phyloP scores from a whole-genome alignment of 1,139 yeast species.

The Hemisphaericaspora lyxosophila region DNA sequence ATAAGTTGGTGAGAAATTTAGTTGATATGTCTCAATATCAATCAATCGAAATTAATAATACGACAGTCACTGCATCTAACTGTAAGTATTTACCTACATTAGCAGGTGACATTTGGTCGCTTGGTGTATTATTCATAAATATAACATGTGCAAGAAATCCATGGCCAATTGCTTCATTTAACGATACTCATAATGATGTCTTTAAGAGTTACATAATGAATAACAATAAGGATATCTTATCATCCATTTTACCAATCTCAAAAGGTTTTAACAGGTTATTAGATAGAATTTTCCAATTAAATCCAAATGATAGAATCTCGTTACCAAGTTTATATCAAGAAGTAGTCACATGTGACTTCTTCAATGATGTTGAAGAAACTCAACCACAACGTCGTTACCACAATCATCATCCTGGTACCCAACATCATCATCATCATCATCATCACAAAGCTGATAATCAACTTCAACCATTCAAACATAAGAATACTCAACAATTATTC shows the following conservation, averaged over 20 bases:
- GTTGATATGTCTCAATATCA: slow-evolving; percentile 33
- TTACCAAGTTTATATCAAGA: slow-evolving; percentile 47
- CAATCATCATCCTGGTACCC: slow-evolving; percentile 5
- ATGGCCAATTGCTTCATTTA: slow-evolving; percentile 77
- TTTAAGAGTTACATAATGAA: slow-evolving; percentile 46
- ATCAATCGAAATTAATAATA: slow-evolving; percentile 18
- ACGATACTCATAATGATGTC: slow-evolving; percentile 50
- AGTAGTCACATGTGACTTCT: slow-evolving; percentile 41
- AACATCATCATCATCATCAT: slow-evolving; percentile 3
- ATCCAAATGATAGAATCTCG: slow-evolving; percentile 64
- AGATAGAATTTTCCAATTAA: slow-evolving; percentile 52
- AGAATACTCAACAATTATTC: slow-evolving; percentile 16
- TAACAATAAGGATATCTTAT: slow-evolving; percentile 28
- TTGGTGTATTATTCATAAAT: slow-evolving; percentile 79
- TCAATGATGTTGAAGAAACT: slow-evolving; percentile 22
- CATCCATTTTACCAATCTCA: slow-evolving; percentile 63
- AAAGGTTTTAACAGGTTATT: slow-evolving; percentile 58
- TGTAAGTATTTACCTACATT: slow-evolving; percentile 57
- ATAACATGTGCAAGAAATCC: slow-evolving; percentile 85
- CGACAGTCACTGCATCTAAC: slow-evolving; percentile 19
- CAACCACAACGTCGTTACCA: slow-evolving; percentile 3
- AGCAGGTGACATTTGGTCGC: slow-evolving; percentile 86
- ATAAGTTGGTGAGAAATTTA: slow-evolving; percentile 25
- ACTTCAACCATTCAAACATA: neutral
- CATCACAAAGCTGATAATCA: neutral